phyloP scores from a whole-genome alignment of 345 rosid genomes.

The Aurinia saxatilis region DNA sequence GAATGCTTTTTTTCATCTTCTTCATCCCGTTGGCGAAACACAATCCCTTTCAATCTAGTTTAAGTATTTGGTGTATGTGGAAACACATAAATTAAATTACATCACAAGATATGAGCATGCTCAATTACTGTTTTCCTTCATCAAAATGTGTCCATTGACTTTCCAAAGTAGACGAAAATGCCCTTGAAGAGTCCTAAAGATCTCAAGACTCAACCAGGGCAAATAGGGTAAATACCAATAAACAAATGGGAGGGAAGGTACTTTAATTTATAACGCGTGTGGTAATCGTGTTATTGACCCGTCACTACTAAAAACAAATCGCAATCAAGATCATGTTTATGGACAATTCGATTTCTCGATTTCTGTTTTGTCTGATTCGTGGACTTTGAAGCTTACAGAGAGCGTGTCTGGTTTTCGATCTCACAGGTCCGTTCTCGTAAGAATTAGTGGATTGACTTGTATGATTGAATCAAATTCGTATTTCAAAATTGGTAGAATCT shows the following conservation, averaged over 20 bases:
- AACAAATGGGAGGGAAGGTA: conserved; percentile 18
- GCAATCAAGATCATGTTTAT: not conserved
- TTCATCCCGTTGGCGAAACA: too few relatives aligned
- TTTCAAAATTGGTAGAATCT: conserved; percentile 7
- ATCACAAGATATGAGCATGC: too few relatives aligned
- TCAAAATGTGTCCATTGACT: conserved; percentile 3
- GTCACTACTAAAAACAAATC: not conserved
- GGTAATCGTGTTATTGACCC: conserved; percentile 11
- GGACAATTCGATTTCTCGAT: not conserved
- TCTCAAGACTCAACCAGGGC: not conserved
- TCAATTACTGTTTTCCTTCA: too few relatives aligned
- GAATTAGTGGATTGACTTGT: not conserved
- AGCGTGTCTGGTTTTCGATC: not conserved
- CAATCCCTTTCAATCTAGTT: too few relatives aligned
- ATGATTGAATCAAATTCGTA: not conserved
- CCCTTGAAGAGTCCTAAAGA: not conserved
- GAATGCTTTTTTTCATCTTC: too few relatives aligned
- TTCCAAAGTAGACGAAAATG: not conserved
- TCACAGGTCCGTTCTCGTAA: not conserved
- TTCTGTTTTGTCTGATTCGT: not conserved
- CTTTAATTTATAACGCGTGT: not conserved
- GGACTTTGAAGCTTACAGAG: conserved; percentile 7
- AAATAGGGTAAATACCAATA: conserved; percentile 1
- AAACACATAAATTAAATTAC: too few relatives aligned
- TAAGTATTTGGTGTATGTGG: too few relatives aligned